Evolutionary conservation across 192 early-diverging fungal genomes (phyloP).

Genomic region (Dispira simplex): DNA sequence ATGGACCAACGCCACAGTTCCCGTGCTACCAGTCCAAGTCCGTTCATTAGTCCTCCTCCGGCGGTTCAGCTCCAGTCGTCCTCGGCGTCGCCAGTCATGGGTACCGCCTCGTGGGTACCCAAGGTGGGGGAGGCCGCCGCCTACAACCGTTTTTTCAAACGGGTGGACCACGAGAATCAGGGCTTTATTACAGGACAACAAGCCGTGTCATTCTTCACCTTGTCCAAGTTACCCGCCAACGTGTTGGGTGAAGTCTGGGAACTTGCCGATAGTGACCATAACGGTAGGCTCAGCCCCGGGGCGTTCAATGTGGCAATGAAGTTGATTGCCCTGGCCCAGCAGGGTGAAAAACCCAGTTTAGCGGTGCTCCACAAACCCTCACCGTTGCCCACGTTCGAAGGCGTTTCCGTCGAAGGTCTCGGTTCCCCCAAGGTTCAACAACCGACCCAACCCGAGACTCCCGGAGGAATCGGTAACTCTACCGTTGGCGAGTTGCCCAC

Average conservation of each 20-base stretch:
- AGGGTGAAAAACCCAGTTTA: conserved; percentile 39
- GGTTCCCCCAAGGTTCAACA: not conserved
- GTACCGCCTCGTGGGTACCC: conserved; percentile 23
- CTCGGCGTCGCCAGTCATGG: not conserved
- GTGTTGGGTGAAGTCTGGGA: conserved; percentile 74
- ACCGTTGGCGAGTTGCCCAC: too few relatives aligned
- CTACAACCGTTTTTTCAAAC: conserved; percentile 42
- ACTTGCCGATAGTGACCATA: conserved; percentile 56
- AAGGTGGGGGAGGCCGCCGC: conserved; percentile 40
- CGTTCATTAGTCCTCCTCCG: not conserved
- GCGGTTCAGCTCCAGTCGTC: not conserved
- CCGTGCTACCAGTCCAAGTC: too few relatives aligned
- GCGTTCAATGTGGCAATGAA: conserved; percentile 75
- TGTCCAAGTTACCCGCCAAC: conserved; percentile 42
- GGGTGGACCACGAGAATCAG: conserved; percentile 39
- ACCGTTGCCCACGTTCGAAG: conserved; percentile 42
- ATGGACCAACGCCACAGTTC: too few relatives aligned
- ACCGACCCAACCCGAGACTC: not conserved
- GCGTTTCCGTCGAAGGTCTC: conserved; percentile 20
- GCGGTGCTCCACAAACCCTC: conserved; percentile 25
- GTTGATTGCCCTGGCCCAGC: conserved; percentile 75
- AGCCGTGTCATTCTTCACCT: conserved; percentile 59
- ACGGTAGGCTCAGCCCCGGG: conserved; percentile 51
- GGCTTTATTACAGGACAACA: conserved; percentile 49
- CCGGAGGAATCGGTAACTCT: not conserved